Evolutionary conservation across 176 grass and related monocot species (phyloP), one percentile per base, ranked within the genome.

Genomic region (Phyllostachys edulis): DNA sequence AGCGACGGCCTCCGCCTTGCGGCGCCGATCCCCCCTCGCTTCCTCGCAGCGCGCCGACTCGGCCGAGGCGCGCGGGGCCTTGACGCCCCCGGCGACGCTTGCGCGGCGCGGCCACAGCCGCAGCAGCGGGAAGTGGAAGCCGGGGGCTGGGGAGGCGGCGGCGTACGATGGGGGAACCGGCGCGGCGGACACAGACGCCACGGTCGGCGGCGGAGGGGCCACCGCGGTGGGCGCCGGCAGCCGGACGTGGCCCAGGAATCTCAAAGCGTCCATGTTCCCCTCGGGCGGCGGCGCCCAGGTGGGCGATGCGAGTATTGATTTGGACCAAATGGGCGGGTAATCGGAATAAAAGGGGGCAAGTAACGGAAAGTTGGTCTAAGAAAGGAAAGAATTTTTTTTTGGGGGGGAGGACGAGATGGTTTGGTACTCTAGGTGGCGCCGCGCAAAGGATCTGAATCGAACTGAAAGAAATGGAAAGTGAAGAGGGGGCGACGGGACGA

Each of bases 181-280:
- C 7, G 46, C 39, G 38, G 67, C 8, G 9, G 63, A 36, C 13
- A 32, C 32, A 16, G 66, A 69, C 9, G 37, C 18, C 38, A 56
- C 7, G 21, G 55, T 9, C 7, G 21, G 51, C 51, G 15, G 51
- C 17, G 7, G 20, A 57, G 66, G 66, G 18, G 66, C 26, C 42
- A 47, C 70, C 23, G 45, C 27, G 45, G 70, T 9, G 16, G 70
- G 70, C 46, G 26, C 6, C 71, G 26, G 67, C 54, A 10, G 80
- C 3, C 80, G 54, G 16, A 82, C 51, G 71, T 62, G 85, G 23
- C 87, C 76, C 52, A 90, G 49, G 82, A 93, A 87, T 61, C 91
- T 80, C 67, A 91, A 45, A 13, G 76, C 80, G 23, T 98, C 91
- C 96, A 98, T 98, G 47, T 10, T 27, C 7, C 21, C 18, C 65